Conservation (phyloP, 495 filamentous ascomycete species). For the Aspergillus hancockii region DNA sequence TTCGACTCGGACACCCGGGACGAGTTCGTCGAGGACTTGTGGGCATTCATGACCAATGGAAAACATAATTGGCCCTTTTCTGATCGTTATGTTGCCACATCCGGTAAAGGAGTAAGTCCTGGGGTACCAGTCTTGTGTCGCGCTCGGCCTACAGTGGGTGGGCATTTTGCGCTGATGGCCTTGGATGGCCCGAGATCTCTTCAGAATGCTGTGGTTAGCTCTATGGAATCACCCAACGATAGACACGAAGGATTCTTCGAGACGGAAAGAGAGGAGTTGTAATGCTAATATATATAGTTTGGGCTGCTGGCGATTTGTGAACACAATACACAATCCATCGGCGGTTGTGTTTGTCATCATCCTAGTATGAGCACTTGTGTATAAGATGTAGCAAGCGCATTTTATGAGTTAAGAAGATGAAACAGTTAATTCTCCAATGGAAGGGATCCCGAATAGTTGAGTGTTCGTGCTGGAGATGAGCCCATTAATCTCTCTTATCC, state of each 20-base stretch:
- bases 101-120: constrained; percentile 36
- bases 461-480: too few species aligned
- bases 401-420: too few species aligned
- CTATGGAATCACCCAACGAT: not conserved
- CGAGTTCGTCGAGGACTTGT: constrained; percentile 44
- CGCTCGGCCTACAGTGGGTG: constrained; percentile 58
- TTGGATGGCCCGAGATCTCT: constrained; percentile 36
- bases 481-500: too few species aligned
- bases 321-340: too few species aligned
- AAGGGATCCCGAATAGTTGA: too few species aligned
- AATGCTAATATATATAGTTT: not conserved
- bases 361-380: too few species aligned
- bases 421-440: too few species aligned
- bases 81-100: constrained; percentile 44
- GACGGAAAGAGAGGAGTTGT: constrained; percentile 17
- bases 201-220: constrained; percentile 18
- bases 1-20: constrained; percentile 29
- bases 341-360: too few species aligned
- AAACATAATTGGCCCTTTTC: constrained; percentile 51
- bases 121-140: constrained; percentile 42
- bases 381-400: too few species aligned
- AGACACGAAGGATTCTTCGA: constrained; percentile 3
- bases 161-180: constrained; percentile 55
- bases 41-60: constrained; percentile 50
- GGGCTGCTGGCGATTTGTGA: not conserved